Evolutionary conservation across 345 rosid species (phyloP).

Genomic region (Heritiera littoralis): DNA sequence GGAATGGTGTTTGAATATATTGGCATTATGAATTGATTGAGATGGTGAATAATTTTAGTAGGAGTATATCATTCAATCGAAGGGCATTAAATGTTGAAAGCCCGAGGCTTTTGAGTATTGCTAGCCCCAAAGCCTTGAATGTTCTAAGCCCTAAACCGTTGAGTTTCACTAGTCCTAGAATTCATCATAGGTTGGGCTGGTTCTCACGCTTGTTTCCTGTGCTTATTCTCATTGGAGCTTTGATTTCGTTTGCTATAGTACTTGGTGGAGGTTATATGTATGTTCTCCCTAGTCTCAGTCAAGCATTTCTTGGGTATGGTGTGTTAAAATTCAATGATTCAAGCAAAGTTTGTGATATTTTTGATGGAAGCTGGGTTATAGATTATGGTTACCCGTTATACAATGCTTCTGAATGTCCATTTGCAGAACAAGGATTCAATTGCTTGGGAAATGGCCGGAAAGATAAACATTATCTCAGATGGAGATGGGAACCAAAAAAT

Average conservation of each 20-base stretch:
- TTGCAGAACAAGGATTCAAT: slow-evolving; percentile 69
- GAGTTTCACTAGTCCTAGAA: slow-evolving; percentile 41
- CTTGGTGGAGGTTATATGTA: slow-evolving; percentile 58
- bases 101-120: slow-evolving; percentile 33
- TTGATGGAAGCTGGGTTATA: slow-evolving; percentile 63
- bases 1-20: slow-evolving; percentile 15
- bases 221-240: slow-evolving; percentile 50
- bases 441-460: slow-evolving; percentile 77
- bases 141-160: slow-evolving; percentile 36
- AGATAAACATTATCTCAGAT: slow-evolving; percentile 58
- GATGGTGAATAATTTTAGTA: slow-evolving; percentile 49
- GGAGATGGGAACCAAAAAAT: slow-evolving; percentile 80
- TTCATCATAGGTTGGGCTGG: slow-evolving; percentile 34
- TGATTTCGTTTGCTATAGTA: slow-evolving; percentile 52
- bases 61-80: slow-evolving; percentile 49
- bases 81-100: slow-evolving; percentile 44
- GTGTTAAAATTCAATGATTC: slow-evolving; percentile 40
- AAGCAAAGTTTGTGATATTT: slow-evolving; percentile 45
- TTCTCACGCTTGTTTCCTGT: slow-evolving; percentile 49
- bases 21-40: slow-evolving; percentile 33
- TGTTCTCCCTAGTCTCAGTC: slow-evolving; percentile 67
- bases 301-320: slow-evolving; percentile 45
- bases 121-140: slow-evolving; percentile 46
- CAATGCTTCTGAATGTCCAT: slow-evolving; percentile 76
- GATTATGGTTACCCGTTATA: slow-evolving; percentile 65